Conservation (phyloP, 2,329 filamentous ascomycete species). For the Drechslerella coelobrocha region DNA sequence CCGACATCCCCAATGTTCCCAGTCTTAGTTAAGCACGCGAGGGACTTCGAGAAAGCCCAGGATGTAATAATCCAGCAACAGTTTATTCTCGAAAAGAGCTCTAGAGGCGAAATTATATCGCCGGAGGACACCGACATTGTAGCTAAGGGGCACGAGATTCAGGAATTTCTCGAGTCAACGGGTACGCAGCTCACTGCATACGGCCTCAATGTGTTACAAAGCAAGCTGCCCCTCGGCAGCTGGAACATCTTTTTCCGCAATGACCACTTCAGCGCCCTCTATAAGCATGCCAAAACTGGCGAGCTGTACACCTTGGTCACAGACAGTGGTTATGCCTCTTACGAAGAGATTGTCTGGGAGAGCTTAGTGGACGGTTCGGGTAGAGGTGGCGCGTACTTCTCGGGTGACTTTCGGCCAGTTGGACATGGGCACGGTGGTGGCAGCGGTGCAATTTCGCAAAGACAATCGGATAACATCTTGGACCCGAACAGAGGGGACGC, state of each 20-base stretch:
- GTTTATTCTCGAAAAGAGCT: conserved; percentile 76
- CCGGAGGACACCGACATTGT: conserved; percentile 69
- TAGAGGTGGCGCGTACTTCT: conserved; percentile 79
- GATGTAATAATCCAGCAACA: conserved; percentile 86
- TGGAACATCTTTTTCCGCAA: conserved; percentile 94
- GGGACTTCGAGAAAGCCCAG: conserved; percentile 90
- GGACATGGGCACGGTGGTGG: conserved; percentile 64
- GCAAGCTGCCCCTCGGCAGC: conserved; percentile 74
- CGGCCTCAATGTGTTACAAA: conserved; percentile 76
- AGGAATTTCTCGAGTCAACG: conserved; percentile 77
- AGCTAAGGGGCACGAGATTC: conserved; percentile 83
- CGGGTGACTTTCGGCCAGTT: conserved; percentile 88
- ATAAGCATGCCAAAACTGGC: conserved; percentile 80
- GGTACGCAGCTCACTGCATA: conserved; percentile 86
- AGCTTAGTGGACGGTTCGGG: conserved; percentile 87
- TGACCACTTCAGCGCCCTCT: conserved; percentile 94
- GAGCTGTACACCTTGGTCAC: conserved; percentile 76
- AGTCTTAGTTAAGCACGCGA: conserved; percentile 75
- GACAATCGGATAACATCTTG: conserved; percentile 38
- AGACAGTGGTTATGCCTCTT: conserved; percentile 84
- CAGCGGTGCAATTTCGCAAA: conserved; percentile 34
- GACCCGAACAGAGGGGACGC: conserved; percentile 43
- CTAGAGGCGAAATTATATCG: conserved; percentile 61
- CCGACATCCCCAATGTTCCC: conserved; percentile 70
- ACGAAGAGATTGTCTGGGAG: conserved; percentile 96